These are phyloP conservation scores for Megacollybia marginata DNA, from an alignment of 768 basidiomycete species.

Conservation along the genomic window DNA sequence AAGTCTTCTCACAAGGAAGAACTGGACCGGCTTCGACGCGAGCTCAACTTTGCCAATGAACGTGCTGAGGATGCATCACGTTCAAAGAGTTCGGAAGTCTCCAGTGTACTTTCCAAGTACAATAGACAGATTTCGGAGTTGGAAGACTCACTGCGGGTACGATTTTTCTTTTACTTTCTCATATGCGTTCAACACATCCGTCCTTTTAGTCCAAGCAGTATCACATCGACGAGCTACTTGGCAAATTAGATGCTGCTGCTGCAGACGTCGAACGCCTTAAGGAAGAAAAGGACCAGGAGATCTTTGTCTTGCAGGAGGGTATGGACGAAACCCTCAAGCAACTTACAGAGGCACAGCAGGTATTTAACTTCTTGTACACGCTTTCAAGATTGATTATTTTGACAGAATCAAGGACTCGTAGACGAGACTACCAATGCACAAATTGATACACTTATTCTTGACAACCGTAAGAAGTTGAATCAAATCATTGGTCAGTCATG, in stretches of 20 bases:
- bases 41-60: constrained; percentile 92
- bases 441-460: constrained; percentile 93
- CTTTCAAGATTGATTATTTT: constrained; percentile 1
- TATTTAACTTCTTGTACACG: constrained; percentile 20
- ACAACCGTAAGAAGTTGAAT: constrained; percentile 96
- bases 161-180: constrained; percentile 15
- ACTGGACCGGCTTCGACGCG: constrained; percentile 83
- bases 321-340: constrained; percentile 90
- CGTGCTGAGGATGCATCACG: constrained; percentile 92
- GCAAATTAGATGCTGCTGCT: constrained; percentile 67
- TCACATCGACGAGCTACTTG: constrained; percentile 89
- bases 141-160: constrained; percentile 89
- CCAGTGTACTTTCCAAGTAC: constrained; percentile 81
- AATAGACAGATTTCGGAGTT: constrained; percentile 93
- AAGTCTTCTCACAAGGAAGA: constrained; percentile 96
- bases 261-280: constrained; percentile 74
- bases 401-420: constrained; percentile 71
- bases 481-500: constrained; percentile 74
- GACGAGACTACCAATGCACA: constrained; percentile 94
- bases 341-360: constrained; percentile 81
- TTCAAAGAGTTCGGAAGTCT: constrained; percentile 90
- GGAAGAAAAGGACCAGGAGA: constrained; percentile 97
- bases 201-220: constrained; percentile 77
- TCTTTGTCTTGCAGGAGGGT: constrained; percentile 90
- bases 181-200: background rate